Conservation (phyloP, 1,284 basidiomycete species). For the Dichomitus squalens region DNA sequence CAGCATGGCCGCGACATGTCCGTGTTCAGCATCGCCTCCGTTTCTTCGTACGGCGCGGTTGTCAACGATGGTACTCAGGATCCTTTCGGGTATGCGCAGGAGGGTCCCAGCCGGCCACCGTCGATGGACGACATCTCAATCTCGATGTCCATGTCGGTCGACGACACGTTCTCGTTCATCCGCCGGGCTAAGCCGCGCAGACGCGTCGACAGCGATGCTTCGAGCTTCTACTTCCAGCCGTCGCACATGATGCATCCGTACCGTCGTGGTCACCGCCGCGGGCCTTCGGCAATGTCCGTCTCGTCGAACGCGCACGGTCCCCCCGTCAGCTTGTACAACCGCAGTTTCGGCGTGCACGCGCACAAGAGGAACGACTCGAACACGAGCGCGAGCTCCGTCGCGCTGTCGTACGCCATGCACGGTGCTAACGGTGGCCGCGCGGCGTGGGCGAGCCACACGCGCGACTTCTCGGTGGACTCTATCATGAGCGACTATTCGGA, state of each 20-base stretch:
- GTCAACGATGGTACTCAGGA: slow-evolving; percentile 65
- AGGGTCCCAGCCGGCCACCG: slow-evolving; percentile 51
- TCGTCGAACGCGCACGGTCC: slow-evolving; percentile 49
- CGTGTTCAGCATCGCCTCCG: slow-evolving; percentile 74
- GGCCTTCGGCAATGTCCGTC: slow-evolving; percentile 49
- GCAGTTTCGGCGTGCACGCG: slow-evolving; percentile 48
- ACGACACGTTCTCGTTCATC: slow-evolving; percentile 76
- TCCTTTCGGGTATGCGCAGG: slow-evolving; percentile 66
- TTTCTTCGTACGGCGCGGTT: slow-evolving; percentile 78
- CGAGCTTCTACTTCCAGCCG: slow-evolving; percentile 69
- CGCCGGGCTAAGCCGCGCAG: slow-evolving; percentile 43
- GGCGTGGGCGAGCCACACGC: slow-evolving; percentile 63
- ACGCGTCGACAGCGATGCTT: slow-evolving; percentile 75
- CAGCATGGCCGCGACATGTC: slow-evolving; percentile 60
- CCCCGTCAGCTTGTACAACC: slow-evolving; percentile 73
- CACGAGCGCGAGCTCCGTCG: slow-evolving; percentile 55
- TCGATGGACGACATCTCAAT: slow-evolving; percentile 51
- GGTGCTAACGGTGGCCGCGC: slow-evolving; percentile 57
- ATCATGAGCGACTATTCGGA: slow-evolving; percentile 64
- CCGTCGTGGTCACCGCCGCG: slow-evolving; percentile 49
- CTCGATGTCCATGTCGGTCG: slow-evolving; percentile 60
- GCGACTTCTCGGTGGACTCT: slow-evolving; percentile 67
- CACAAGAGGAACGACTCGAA: slow-evolving; percentile 51
- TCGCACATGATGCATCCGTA: slow-evolving; percentile 23
- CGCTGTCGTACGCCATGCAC: slow-evolving; percentile 52